Base-by-base conservation (phyloP, 352 stramenopile genomes). In the Blastocystis sp. region DNA sequence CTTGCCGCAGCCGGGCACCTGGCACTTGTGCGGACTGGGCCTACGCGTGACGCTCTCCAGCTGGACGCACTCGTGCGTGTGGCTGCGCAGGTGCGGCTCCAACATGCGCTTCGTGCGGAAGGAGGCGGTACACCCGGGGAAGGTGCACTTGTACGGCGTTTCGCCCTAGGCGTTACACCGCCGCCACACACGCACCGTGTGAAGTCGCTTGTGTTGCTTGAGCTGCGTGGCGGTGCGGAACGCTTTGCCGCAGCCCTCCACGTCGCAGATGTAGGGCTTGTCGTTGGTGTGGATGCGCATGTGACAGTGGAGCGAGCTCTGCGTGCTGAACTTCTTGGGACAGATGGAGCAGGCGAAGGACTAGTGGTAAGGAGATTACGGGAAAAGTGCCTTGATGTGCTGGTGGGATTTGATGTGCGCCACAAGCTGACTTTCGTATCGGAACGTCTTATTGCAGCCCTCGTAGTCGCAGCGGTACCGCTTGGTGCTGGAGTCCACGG, bases 101-200 rank as follows among this genome's bases (percentile, higher is more conserved):
- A 88, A 7, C 78, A 88, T 79, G 14, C 78, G 78, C 43, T 79
- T 76, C 2, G 78, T 88, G 21, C 67, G 64, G 60, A 88, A 88
- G 9, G 64, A 52, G n/a, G 52, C 52, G 21, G 41, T 88, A 56
- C 78, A 88, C 19, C 78, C 78, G 28, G 78, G 78, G 41, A 79
- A 88, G n/a, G 60, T 78, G 28, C 78, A 88, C 48, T 88, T 88
- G 53, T 77, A 88, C 19, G 78, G 78, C 23, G 41, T 45, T 9
- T 88, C 78, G 11, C 78, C 78, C 78, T 88, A 88, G 3, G 23
- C 38, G 10, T 52, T 21, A 76, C 40, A 19, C 2, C n/a, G 19
- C 5, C 38, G 9, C 17, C 11, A 23, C 1, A 3, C 21, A 38
- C 3, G 1, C 28, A 76, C 78, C 9, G 78, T 88, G 34, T 88